Conservation (phyloP, 108 stramenopile genomes). For the Nitzschia palea region DNA sequence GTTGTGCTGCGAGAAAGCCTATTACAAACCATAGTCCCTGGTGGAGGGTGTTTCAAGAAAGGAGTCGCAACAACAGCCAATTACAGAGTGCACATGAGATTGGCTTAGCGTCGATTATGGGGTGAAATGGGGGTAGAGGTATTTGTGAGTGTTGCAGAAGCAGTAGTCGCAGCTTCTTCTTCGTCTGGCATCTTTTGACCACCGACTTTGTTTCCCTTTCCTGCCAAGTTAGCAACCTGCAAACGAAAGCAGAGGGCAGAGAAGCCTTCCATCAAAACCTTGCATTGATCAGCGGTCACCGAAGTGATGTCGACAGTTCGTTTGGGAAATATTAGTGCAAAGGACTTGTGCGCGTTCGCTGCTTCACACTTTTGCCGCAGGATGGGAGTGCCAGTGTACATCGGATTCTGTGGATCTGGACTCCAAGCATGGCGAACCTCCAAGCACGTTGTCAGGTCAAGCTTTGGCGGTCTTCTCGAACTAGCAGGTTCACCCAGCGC, state of each 20-base stretch:
- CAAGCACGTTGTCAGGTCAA: constrained; percentile 76
- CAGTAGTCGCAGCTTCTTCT: constrained; percentile 58
- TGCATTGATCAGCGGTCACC: constrained; percentile 91
- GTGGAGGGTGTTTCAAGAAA: too few species aligned
- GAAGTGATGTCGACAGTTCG: constrained; percentile 90
- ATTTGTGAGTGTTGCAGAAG: constrained; percentile 75
- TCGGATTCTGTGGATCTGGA: constrained; percentile 86
- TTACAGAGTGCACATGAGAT: too few species aligned
- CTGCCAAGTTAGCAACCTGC: constrained; percentile 83
- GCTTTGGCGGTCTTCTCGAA: constrained; percentile 77
- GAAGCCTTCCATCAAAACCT: constrained; percentile 91
- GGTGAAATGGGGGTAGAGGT: constrained; percentile 27
- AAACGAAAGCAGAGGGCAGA: constrained; percentile 84
- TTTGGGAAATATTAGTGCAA: constrained; percentile 86
- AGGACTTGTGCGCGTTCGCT: constrained; percentile 87
- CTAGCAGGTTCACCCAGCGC: constrained; percentile 81
- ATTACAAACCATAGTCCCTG: too few species aligned
- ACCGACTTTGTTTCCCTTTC: constrained; percentile 38
- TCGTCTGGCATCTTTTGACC: constrained; percentile 47
- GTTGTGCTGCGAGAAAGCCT: too few species aligned
- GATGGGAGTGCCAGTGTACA: constrained; percentile 89
- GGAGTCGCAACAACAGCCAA: too few species aligned
- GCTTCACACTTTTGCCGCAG: constrained; percentile 89
- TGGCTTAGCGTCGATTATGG: constrained; percentile 27
- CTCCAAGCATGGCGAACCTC: constrained; percentile 92